Evolutionary conservation across 495 filamentous ascomycete genomes (phyloP).

Genomic region (Tirmania nivea): DNA sequence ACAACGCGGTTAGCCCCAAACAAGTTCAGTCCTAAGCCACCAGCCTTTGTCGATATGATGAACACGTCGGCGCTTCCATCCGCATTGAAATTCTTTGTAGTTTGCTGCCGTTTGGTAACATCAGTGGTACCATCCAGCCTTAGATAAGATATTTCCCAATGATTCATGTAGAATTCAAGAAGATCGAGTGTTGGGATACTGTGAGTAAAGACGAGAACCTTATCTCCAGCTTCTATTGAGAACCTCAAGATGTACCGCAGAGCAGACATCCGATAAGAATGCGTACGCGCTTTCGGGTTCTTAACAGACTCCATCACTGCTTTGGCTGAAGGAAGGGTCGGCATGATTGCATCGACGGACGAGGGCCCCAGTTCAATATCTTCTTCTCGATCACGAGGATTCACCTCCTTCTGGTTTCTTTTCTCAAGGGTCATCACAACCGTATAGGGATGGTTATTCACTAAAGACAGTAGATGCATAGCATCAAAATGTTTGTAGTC

Average conservation of each 20-base stretch:
- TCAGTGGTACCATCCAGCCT: conserved; percentile 45
- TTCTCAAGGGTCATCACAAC: conserved; percentile 31
- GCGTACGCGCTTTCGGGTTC: conserved; percentile 14
- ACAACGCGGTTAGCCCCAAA: conserved; percentile 68
- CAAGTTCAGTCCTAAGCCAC: conserved; percentile 67
- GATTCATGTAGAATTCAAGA: conserved; percentile 33
- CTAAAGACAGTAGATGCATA: conserved; percentile 30
- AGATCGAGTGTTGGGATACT: conserved; percentile 46
- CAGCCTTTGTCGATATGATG: conserved; percentile 64
- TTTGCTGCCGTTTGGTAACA: conserved; percentile 28
- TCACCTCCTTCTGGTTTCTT: not conserved
- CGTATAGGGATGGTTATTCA: conserved; percentile 54
- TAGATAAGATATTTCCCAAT: conserved; percentile 23
- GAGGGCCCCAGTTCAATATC: too few species aligned
- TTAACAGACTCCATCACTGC: conserved; percentile 19
- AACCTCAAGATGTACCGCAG: conserved; percentile 43
- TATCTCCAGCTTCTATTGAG: conserved; percentile 38
- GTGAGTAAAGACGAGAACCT: conserved; percentile 63
- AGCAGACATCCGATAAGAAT: conserved; percentile 46
- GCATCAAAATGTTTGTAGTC: conserved; percentile 10
- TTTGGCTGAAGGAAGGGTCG: not conserved
- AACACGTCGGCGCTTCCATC: conserved; percentile 31
- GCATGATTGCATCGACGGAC: too few species aligned
- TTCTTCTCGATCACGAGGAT: too few species aligned
- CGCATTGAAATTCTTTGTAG: conserved; percentile 29